A percentile compares a stretch with the other conserved stretches of the same genome.
Evolutionary conservation across 192 early-diverging fungal species (phyloP).

Genomic region (Backusella australiensis): DNA sequence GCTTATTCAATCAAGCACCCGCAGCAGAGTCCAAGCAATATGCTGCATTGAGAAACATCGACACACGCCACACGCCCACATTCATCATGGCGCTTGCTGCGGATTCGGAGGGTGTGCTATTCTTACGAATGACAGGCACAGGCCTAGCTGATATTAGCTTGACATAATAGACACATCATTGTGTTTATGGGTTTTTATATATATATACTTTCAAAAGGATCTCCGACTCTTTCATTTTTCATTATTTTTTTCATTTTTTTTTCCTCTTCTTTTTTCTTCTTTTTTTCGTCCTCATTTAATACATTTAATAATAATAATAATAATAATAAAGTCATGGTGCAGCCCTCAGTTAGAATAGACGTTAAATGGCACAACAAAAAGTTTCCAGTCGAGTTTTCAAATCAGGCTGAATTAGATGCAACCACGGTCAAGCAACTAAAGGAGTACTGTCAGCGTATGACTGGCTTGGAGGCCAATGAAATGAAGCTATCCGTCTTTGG

Average conservation of each 20-base stretch:
- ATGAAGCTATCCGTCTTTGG: not conserved
- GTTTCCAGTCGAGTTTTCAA: slow-evolving; percentile 13
- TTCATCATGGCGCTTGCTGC: slow-evolving; percentile 23
- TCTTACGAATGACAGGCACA: slow-evolving; percentile 20
- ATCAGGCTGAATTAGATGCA: not conserved
- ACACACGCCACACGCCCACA: not conserved
- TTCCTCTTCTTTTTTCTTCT: not conserved
- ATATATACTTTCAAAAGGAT: no score
- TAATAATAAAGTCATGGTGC: not conserved
- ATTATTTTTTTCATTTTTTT: not conserved
- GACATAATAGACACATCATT: not conserved
- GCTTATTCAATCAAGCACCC: not conserved
- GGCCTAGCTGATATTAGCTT: slow-evolving; percentile 18
- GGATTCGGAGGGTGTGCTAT: slow-evolving; percentile 19
- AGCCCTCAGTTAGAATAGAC: not conserved
- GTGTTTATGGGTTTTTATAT: not conserved
- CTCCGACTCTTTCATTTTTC: not conserved
- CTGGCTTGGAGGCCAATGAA: not conserved
- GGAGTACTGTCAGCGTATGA: not conserved
- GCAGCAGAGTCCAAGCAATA: not conserved
- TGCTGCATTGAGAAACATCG: not conserved
- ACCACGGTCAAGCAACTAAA: slow-evolving; percentile 7
- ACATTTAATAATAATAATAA: not conserved
- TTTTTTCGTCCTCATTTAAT: not conserved
- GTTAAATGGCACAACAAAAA: not conserved